phyloP scores from a whole-genome alignment of 164 flowering plant genomes.

The Nymphaea thermarum region DNA sequence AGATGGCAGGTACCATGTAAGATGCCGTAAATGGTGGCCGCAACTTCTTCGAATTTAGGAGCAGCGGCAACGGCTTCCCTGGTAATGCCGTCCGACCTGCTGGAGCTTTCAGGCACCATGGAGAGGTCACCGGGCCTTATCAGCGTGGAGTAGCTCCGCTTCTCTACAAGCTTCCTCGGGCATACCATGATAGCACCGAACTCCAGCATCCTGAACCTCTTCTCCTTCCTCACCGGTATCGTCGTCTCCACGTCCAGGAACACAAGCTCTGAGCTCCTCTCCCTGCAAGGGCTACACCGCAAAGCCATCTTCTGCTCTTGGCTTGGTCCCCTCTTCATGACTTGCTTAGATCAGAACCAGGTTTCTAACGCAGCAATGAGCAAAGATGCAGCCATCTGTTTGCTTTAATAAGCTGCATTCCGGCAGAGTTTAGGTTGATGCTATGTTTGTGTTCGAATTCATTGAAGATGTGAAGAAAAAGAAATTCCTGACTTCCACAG shows the following conservation, averaged over 20 bases:
- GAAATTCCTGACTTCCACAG: background rate
- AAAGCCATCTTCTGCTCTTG: background rate
- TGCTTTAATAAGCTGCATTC: background rate
- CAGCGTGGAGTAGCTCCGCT: constrained; percentile 65
- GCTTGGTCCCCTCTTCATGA: background rate
- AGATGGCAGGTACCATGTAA: constrained; percentile 33
- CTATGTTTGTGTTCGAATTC: background rate
- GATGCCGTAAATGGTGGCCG: constrained; percentile 52
- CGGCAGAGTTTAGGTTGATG: background rate
- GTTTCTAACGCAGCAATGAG: background rate
- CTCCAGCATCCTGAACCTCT: constrained; percentile 53
- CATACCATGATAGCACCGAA: constrained; percentile 87
- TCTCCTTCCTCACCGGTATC: constrained; percentile 50
- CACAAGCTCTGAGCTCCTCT: constrained; percentile 40
- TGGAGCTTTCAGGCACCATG: constrained; percentile 37
- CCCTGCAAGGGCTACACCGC: background rate
- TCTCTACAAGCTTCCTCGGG: constrained; percentile 60
- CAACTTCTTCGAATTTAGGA: constrained; percentile 67
- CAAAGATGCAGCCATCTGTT: background rate
- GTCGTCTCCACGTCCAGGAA: constrained; percentile 89
- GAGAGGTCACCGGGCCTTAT: constrained; percentile 67
- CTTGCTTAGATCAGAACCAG: background rate
- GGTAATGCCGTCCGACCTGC: constrained; percentile 54
- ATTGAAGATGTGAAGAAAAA: background rate
- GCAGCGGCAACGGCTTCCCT: constrained; percentile 40